Evolutionary conservation across 495 filamentous ascomycete genomes (phyloP), one percentile per base, ranked within the genome.

Genomic region (Penicillium odoratum): DNA sequence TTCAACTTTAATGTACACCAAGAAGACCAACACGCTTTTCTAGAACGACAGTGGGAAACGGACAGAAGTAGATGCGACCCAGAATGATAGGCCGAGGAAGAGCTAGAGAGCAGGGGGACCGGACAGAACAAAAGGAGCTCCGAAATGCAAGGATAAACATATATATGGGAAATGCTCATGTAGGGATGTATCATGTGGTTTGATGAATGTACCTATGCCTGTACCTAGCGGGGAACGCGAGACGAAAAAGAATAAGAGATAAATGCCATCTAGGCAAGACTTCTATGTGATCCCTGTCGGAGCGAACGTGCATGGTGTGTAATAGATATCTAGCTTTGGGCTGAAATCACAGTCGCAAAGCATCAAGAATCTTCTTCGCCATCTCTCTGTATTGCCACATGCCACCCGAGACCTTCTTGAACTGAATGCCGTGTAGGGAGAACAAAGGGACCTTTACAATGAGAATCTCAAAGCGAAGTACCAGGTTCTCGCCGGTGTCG

Each of bases 331-430:
- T 52, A 21, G 54, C 26, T 31, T 4, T 40, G 34, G 30, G 44
- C 28, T 15, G 31, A 29, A 62, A 21, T 68, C 56, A 97, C 58
- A 98, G 81, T 69, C 90, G 84, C 67, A 99, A 71, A 64, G 93
- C 92, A 65, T 88, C 83, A 61, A 99, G 77, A 69, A 99, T 98
- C 67, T 90, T 90, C 71, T 95, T 91, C 44, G 94, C 94, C 90
- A 98, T 92, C 59, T 91, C 90, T 76, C 97, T 96, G 69, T 97
- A 99, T 73, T 97, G 92, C 93, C 93, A 97, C 59, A 94, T 97
- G 40, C 93, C 90, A 6, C 94, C 96, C 30, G 90, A 85, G 46
- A 98, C 86, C 72, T 93, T 91, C 81, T 99, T 99, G 79, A 99
- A 99, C 72, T 99, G 94, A 49, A 99, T 91, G 43, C 94, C 94